Evolutionary conservation across 805 yeast species (phyloP), one percentile per base, ranked within the genome.

Genomic region (Alloascoidea africana): DNA sequence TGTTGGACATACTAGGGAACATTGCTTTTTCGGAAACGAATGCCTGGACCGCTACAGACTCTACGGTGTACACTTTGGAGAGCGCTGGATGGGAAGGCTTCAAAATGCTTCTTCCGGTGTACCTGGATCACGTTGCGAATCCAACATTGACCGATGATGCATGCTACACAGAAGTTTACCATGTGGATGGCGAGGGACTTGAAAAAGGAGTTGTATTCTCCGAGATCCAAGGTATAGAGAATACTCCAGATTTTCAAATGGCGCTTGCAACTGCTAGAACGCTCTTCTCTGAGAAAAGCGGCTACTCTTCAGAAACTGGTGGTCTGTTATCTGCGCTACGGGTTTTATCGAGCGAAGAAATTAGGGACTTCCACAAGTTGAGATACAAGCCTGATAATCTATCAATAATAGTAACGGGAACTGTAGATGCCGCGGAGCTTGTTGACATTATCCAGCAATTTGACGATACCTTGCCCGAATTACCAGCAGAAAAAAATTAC

Each of bases 71-170:
- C 49, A 85, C 96, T 2, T 63, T 91, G 39, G 70, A 80, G 5
- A 76, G 94, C 30, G 97, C 97, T 1, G 97, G 97, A 5, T 87
- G 96, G 95, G 84, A 83, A 40, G 97, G 96, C 1, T 91, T 91
- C 58, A 72, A 70, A 36, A 68, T 76, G 42, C 59, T 91, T 18
- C 66, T 91, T 18, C 97, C 98, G 0, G 77, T 86, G 2, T 91
- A 89, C 53, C 58, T 91, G 45, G 97, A 91, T 52, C 97, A 91
- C 53, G 58, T 91, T 16, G 55, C 86, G 35, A 56, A 75, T 47
- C 96, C 98, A 2, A 83, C 94, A 0, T 59, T 91, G 38, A 79
- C 94, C 1, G 94, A 86, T 51, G 83, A 76, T 38, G 94, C 94
- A 0, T 91, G 94, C 49, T 61, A 78, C 38, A 91, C 98, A 1